Base-by-base conservation (phyloP, 139 green algal genomes). In the Chlorella sorokiniana region DNA sequence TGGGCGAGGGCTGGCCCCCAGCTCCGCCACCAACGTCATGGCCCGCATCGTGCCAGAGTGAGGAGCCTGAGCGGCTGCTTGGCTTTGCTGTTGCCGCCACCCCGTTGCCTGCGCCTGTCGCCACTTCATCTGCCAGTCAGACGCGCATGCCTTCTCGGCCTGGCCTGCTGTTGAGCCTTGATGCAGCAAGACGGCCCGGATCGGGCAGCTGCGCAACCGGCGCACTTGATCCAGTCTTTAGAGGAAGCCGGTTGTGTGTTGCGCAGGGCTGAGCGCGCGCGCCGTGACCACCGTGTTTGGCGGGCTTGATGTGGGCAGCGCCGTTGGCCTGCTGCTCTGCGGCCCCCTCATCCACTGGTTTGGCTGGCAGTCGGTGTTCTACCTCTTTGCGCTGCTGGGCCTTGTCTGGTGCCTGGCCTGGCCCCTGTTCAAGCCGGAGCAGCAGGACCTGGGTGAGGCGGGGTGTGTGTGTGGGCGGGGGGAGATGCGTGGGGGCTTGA, bases 291-390 rank as follows among this genome's bases (percentile, higher is more conserved):
- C 89, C 6, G 95, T 99, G 9, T 99, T 98, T 89, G 95, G 95
- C 42, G 95, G 95, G 22, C 87, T 99, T 69, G 96, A 99, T 77
- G 89, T 98, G 3, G 96, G 96, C 69, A 91, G 56, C 25, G 91
- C 90, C 8, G 86, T 97, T 0, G 95, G 95, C 10, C 85, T 98
- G 77, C 83, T 97, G 74, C 77, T 98, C n/a, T 95, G 90, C 70
- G 94, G 94, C 1, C 95, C 95, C 1, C 82, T 97, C 20, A 98
- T 99, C 69, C 70, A 88, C 25, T 83, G 81, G 67, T 95, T 95
- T 45, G 95, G 97, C 65, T 99, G 97, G 97, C 90, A 94, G 20
- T 95, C 86, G 3, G 96, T 99, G 31, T 99, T 99, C 87, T 97
- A 97, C 84, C 79, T 98, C 8, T 99, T 99, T 87, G 97, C 95